Conservation (phyloP, 169 alveolate species). For the Cryptosporidium ubiquitum region DNA sequence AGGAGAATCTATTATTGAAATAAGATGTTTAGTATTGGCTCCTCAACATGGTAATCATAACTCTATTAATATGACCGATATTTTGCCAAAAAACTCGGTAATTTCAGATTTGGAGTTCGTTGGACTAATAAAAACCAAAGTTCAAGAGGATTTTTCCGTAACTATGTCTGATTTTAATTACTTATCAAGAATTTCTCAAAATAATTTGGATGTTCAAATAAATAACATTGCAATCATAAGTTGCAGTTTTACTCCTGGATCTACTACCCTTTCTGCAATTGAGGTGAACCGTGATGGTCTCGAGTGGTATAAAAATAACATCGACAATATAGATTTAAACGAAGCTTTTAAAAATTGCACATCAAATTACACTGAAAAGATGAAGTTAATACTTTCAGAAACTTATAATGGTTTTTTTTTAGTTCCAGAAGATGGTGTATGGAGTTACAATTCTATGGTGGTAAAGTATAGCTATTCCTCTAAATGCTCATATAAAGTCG, state of each 20-base stretch:
- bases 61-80: slow-evolving; percentile 90
- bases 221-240: slow-evolving; percentile 81
- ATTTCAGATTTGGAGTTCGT: slow-evolving; percentile 49
- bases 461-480: slow-evolving; percentile 77
- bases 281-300: slow-evolving; percentile 92
- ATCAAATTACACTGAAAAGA: slow-evolving; percentile 85
- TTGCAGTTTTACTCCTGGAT: slow-evolving; percentile 96
- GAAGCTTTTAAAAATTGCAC: background rate
- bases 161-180: slow-evolving; percentile 17
- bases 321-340: slow-evolving; percentile 68
- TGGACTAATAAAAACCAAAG: slow-evolving; percentile 45
- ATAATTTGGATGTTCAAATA: slow-evolving; percentile 16
- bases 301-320: slow-evolving; percentile 91
- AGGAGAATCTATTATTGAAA: slow-evolving; percentile 88
- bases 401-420: slow-evolving; percentile 97
- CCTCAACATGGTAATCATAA: slow-evolving; percentile 98
- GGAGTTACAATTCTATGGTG: slow-evolving; percentile 99
- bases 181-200: slow-evolving; percentile 31
- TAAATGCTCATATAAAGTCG: slow-evolving; percentile 83
- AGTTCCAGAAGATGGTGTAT: slow-evolving; percentile 98
- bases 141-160: slow-evolving; percentile 19
- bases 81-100: slow-evolving; percentile 90
- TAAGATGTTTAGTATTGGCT: slow-evolving; percentile 93
- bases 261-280: slow-evolving; percentile 95
- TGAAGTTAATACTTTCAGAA: slow-evolving; percentile 95